phyloP scores from a whole-genome alignment of 116 monocot species.

The Thalassia testudinum region DNA sequence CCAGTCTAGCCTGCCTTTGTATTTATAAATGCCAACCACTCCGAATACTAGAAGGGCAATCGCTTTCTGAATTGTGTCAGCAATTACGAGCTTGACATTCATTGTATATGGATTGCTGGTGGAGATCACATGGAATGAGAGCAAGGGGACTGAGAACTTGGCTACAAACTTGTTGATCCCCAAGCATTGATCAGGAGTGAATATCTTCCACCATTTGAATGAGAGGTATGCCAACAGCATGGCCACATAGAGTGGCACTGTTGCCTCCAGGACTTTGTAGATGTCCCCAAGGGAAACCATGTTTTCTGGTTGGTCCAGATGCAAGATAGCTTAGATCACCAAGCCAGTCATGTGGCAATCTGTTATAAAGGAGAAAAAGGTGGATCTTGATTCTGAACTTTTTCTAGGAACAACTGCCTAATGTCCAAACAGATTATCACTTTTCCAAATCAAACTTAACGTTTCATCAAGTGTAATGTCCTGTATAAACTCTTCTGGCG shows the following conservation, averaged over 20 bases:
- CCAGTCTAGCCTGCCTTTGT: constrained; percentile 31
- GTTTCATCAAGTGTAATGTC: too few relatives aligned
- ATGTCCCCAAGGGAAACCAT: constrained; percentile 43
- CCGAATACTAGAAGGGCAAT: constrained; percentile 24
- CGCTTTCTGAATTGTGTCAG: constrained; percentile 54
- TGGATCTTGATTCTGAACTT: constrained; percentile 8
- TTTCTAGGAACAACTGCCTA: neutral
- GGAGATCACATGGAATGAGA: constrained; percentile 61
- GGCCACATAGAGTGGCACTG: constrained; percentile 54
- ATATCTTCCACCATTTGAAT: constrained; percentile 61
- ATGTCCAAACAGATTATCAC: too few relatives aligned
- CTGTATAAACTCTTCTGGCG: too few relatives aligned
- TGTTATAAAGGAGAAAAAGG: constrained; percentile 7
- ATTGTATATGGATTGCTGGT: constrained; percentile 57
- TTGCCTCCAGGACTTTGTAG: constrained; percentile 47
- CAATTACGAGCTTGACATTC: constrained; percentile 48
- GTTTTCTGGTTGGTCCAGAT: neutral
- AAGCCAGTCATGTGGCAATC: neutral
- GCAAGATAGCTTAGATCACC: neutral
- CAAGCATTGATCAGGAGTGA: constrained; percentile 47
- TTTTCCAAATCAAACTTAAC: too few relatives aligned
- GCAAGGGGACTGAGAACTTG: constrained; percentile 60
- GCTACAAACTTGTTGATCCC: constrained; percentile 80
- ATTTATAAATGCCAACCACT: constrained; percentile 17
- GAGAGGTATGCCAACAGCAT: constrained; percentile 57